Evolutionary conservation across 2,329 filamentous ascomycete genomes (phyloP), one percentile per base, ranked within the genome.

Genomic region (Fusarium dlaminii): DNA sequence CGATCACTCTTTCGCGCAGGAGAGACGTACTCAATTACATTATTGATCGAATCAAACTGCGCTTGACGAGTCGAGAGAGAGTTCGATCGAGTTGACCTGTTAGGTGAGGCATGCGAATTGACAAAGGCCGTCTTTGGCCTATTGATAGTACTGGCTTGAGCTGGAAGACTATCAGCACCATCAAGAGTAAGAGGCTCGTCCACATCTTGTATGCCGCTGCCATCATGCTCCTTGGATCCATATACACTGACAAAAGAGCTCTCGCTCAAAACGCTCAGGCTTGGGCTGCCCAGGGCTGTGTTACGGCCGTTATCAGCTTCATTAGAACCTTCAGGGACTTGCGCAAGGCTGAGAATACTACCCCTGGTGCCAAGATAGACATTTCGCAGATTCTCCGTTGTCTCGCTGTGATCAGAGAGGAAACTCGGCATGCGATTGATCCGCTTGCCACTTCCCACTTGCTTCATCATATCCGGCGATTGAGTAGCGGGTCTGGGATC

Each of bases 181-280:
- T 82, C 79, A 45, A 80, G 74, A 15, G 76, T 72, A 11, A 79
- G 71, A 1, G 79, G 76, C 40, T 83, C 81, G 27, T 83, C 81
- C 8, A 80, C 68, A 8, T 79, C 72, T 24, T 66, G 65, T 6
- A 77, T 67, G 8, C 75, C 74, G 17, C 75, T 74, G 34, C 74
- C 76, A 15, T 79, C 78, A 5, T 74, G 61, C 13, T 70, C 75
- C 69, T 85, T 86, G 30, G 84, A 80, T 6, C 90, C 90, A 63
- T 93, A 93, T 1, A 93, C 84, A 74, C 90, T 92, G 29, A 88
- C 75, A 75, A 93, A 92, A 0, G 90, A 92, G 78, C 90, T 92
- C 79, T 92, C 90, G 73, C 90, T 92, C 70, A 93, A 80, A 18
- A 92, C 84, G 72, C 91, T 92, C 56, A 92, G 81, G 39, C 86